Evolutionary conservation across 1,139 yeast genomes (phyloP), one percentile per base, ranked within the genome.

Genomic region (Nadsonia commutata): DNA sequence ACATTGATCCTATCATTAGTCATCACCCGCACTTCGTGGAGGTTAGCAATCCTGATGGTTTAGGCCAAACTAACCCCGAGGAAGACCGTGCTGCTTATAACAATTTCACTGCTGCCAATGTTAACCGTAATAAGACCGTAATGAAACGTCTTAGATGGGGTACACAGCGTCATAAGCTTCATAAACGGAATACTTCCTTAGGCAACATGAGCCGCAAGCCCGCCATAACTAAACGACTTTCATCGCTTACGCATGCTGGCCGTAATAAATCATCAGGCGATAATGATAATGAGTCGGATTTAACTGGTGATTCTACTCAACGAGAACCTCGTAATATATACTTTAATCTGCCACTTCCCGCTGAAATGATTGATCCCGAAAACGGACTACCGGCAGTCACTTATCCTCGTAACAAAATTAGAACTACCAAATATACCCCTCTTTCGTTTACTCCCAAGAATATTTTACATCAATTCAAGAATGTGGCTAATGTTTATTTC

Each of bases 361-460:
- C 66, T 3, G 75, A 78, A 22, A 64, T 69, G 57, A 47, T 76
- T 18, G 82, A 81, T 51, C 53, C 54, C 9, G 78, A 71, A 40
- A 70, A 76, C 4, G 85, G 85, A 16, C 62, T 68, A 45, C 93
- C 94, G 1, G 53, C 66, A 4, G 56, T 63, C 9, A 51, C 56
- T 13, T 90, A 80, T 58, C 78, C 94, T 2, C 72, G 95, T 58
- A 90, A 90, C 66, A 90, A 90, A 62, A 85, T 90, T 54, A 79
- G 96, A 66, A 88, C 98, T 1, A 86, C 98, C 3, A 88, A 86
- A 63, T 90, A 90, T 62, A 88, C 97, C 8, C 95, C 96, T 4
- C 58, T 90, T 42, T 68, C 93, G 4, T 90, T 90, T 55, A 57
- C 90, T 39, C 97, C 97, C 13, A 86, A 85, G 62, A 88, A 90